These are phyloP conservation scores for Wallacemonas collosoma DNA, from an alignment of 208 protist species.

Conservation along the genomic window DNA sequence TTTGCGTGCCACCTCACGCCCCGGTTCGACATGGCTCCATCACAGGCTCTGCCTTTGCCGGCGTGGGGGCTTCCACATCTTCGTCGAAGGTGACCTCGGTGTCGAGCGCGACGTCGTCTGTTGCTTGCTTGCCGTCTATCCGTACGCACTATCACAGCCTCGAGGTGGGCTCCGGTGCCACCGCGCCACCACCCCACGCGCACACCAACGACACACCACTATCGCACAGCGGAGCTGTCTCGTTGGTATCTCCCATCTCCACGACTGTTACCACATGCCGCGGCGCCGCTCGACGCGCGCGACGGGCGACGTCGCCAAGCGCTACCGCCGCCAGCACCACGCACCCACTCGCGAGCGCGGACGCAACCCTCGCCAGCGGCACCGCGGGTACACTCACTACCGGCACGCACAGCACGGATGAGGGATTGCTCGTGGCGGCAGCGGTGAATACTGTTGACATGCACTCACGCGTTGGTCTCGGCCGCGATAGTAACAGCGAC, in stretches of 20 bases:
- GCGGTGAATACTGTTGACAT: neutral
- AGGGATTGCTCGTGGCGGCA: neutral
- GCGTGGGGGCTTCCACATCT: neutral
- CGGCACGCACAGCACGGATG: conserved; percentile 8
- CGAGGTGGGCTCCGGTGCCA: neutral
- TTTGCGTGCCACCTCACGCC: too few species aligned
- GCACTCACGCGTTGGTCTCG: neutral
- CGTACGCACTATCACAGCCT: neutral
- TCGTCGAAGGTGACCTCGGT: neutral
- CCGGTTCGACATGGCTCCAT: neutral
- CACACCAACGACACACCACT: too few species aligned
- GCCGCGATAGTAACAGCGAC: neutral
- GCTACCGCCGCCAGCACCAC: neutral
- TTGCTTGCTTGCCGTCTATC: neutral
- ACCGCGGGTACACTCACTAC: neutral
- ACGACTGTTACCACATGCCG: neutral
- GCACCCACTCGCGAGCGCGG: neutral
- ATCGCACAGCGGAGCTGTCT: neutral
- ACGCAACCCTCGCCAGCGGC: neutral
- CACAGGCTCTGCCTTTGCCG: neutral
- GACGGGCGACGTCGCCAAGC: neutral
- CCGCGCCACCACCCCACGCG: neutral
- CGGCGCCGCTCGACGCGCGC: neutral
- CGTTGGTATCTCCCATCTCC: neutral
- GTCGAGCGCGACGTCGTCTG: neutral